These are phyloP conservation scores for Solanum hybrid DNA, from an alignment of 305 asterid species.

Conservation along the genomic window DNA sequence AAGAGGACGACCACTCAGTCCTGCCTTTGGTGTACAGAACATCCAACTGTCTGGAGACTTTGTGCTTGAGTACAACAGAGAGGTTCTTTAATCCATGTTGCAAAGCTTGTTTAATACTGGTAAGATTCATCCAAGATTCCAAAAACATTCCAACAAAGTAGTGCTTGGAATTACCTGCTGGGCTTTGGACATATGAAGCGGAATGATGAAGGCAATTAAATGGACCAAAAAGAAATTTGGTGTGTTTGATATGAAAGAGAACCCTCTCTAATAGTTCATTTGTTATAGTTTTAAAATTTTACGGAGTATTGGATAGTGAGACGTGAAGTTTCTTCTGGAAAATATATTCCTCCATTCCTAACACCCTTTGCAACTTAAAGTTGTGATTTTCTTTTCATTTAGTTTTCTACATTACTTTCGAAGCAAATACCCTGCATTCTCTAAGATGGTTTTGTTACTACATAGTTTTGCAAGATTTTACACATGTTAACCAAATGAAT, in stretches of 20 bases:
- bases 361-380: neutral
- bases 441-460: neutral
- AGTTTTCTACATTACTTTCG: neutral
- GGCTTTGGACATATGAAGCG: neutral
- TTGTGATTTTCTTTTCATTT: neutral
- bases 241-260: neutral
- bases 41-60: conserved; percentile 33
- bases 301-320: neutral
- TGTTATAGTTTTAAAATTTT: neutral
- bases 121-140: neutral
- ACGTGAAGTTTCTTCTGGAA: neutral
- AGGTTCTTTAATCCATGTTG: conserved; percentile 23
- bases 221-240: neutral
- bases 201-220: neutral
- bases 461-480: neutral
- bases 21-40: conserved; percentile 47
- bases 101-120: conserved; percentile 8
- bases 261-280: neutral
- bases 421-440: neutral
- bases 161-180: neutral
- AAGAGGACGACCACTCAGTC: conserved; percentile 49
- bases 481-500: neutral
- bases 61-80: conserved; percentile 31
- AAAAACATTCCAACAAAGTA: neutral
- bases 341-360: neutral